Evolutionary conservation across 257 asterid genomes (phyloP).

Genomic region (Solanum phureja): DNA sequence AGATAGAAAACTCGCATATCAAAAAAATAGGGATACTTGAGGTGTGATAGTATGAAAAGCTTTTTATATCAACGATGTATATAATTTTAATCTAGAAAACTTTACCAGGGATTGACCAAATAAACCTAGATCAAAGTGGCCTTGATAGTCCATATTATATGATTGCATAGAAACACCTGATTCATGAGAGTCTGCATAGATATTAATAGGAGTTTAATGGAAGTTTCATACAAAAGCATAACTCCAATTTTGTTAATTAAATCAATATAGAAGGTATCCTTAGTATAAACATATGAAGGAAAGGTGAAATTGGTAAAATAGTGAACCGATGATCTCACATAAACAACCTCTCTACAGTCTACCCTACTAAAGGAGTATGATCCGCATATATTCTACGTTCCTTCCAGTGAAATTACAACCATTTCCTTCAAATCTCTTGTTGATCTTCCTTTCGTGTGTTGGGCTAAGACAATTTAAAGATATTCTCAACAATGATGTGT

Average conservation of each 20-base stretch:
- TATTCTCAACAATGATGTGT: too few species aligned
- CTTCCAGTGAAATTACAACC: not conserved
- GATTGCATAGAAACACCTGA: not conserved
- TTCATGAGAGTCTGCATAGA: not conserved
- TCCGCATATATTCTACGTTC: too few species aligned
- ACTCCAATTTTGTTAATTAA: too few species aligned
- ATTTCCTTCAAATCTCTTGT: not conserved
- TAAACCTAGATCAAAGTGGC: not conserved
- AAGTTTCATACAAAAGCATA: not conserved
- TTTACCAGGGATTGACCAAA: slow-evolving; percentile 2
- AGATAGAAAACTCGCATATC: fast-evolving
- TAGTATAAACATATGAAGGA: not conserved
- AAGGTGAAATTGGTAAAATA: not conserved
- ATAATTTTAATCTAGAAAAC: not conserved
- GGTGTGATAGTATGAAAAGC: not conserved
- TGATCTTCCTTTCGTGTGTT: not conserved
- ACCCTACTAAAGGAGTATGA: too few species aligned
- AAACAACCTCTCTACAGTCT: too few species aligned
- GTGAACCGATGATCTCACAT: fast-evolving
- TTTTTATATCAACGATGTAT: not conserved
- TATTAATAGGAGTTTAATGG: not conserved
- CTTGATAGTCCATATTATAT: not conserved
- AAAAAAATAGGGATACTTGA: not conserved
- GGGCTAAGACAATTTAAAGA: not conserved
- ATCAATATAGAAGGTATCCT: too few species aligned